A percentile compares a stretch with the other conserved stretches of the same genome.
phyloP scores from a whole-genome alignment of 2,329 filamentous ascomycete species.

The Aspergillus brasiliensis region DNA sequence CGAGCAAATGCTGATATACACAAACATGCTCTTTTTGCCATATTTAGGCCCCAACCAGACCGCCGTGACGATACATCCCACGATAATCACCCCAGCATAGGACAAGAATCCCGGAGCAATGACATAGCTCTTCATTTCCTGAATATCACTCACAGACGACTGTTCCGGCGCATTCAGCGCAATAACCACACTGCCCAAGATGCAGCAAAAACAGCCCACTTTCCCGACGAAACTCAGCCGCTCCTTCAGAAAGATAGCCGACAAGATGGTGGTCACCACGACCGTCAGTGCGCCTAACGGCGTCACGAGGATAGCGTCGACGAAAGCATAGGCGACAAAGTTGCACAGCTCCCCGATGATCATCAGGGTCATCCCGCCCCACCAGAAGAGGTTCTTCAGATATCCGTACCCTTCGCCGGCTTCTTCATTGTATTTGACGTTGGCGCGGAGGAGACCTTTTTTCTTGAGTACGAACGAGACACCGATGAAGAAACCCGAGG shows the following conservation, averaged over 20 bases:
- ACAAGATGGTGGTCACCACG: slow-evolving; percentile 87
- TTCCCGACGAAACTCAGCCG: slow-evolving; percentile 93
- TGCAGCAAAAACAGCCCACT: slow-evolving; percentile 92
- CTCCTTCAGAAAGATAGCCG: slow-evolving; percentile 94
- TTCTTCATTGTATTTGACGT: slow-evolving; percentile 93
- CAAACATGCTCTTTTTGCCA: slow-evolving; percentile 95
- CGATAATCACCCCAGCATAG: slow-evolving; percentile 80
- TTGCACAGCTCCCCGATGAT: slow-evolving; percentile 96
- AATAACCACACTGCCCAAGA: slow-evolving; percentile 89
- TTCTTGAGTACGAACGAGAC: slow-evolving; percentile 96
- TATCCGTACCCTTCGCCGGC: slow-evolving; percentile 97
- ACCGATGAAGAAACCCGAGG: slow-evolving; percentile 90
- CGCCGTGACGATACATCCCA: slow-evolving; percentile 71
- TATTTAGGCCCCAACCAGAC: slow-evolving; percentile 83
- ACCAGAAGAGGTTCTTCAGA: slow-evolving; percentile 93
- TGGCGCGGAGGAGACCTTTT: slow-evolving; percentile 83
- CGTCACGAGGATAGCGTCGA: slow-evolving; percentile 93
- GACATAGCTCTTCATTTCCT: slow-evolving; percentile 88
- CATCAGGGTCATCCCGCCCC: slow-evolving; percentile 94
- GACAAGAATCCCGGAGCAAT: slow-evolving; percentile 82
- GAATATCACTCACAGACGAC: slow-evolving; percentile 81
- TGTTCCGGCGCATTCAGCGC: slow-evolving; percentile 88
- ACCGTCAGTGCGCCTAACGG: slow-evolving; percentile 89
- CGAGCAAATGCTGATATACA: slow-evolving; percentile 95
- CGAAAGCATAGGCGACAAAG: slow-evolving; percentile 95